These are phyloP conservation scores for Fonsecaea erecta DNA, from an alignment of 2,329 filamentous ascomycete genomes.

Conservation along the genomic window DNA sequence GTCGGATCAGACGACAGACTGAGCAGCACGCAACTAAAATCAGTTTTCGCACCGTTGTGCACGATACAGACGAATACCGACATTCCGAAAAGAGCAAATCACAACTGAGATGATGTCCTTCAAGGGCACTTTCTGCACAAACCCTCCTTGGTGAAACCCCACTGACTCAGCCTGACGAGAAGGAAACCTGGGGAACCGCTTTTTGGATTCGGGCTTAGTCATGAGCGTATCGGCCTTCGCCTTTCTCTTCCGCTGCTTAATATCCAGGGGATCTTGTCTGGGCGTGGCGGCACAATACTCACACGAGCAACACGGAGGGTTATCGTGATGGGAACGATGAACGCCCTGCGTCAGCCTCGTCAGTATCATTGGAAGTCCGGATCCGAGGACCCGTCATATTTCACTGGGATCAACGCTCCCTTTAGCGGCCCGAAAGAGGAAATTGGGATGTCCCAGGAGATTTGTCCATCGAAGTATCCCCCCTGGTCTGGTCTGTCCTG, in stretches of 20 bases:
- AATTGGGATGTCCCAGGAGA: not conserved
- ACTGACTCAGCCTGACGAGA: slow-evolving; percentile 1
- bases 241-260: not conserved
- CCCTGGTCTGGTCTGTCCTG: no score
- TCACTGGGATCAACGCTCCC: not conserved
- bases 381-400: no score
- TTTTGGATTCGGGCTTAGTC: not conserved
- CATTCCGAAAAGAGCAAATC: not conserved
- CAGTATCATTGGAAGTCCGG: no score
- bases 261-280: no score
- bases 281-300: no score
- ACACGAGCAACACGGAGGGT: no score
- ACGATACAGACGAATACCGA: not conserved
- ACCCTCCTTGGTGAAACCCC: not conserved
- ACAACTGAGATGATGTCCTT: no score
- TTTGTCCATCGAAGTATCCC: not conserved
- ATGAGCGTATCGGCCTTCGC: not conserved
- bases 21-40: no score
- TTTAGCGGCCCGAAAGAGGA: not conserved
- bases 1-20: no score
- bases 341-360: no score
- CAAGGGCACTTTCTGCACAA: not conserved
- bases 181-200: not conserved
- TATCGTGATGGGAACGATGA: no score
- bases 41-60: no score